Base-by-base conservation (phyloP, 2,329 filamentous ascomycete genomes). In the Macroventuria anomochaeta region DNA sequence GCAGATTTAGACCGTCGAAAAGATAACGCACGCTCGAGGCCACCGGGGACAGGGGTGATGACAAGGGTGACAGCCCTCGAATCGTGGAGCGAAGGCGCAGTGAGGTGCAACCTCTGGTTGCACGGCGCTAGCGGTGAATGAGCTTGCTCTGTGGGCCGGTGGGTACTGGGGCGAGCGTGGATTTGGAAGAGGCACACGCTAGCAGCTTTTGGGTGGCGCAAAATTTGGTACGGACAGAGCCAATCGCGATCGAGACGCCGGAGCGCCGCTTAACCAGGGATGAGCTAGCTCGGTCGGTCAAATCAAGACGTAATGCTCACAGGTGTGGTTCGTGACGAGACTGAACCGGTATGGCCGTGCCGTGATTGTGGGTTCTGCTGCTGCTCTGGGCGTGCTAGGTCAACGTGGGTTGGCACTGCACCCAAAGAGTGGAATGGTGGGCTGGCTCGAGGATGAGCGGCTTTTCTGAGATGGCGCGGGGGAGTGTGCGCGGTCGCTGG, bases 1-100 rank as follows among this genome's bases (percentile, higher is more conserved):
- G 74, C 70, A 75, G 69, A 71, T 73, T 68, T 65, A 66, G 70
- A 68, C 71, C 69, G 70, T 68, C 65, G 54, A 62, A 59, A 65
- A 70, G 70, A 74, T 73, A 72, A 72, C 67, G 68, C 68, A 72
- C 64, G 66, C 62, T 71, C 63, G 63, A 70, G 61, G 57, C 57
- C 61, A 63, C 59, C 57, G 60, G 64, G 23, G 66, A 60, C 58
- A 67, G 63, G 67, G 65, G 62, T 48, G 57, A 43, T 41, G 46
- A 58, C 53, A 59, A 62, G 63, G 57, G 63, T 58, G 51, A 57
- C 46, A 42, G 52, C 61, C 57, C 62, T 70, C 67, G 71, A 73
- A 67, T 73, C 71, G 68, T 65, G 67, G 69, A 73, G 66, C 65
- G 51, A 57, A 64, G 65, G 67, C 64, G 65, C 67, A 57, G 65